A percentile compares a stretch with the other conserved stretches of the same genome.
phyloP scores from a whole-genome alignment of 805 yeast genomes.

The Metschnikowia vanudenii region DNA sequence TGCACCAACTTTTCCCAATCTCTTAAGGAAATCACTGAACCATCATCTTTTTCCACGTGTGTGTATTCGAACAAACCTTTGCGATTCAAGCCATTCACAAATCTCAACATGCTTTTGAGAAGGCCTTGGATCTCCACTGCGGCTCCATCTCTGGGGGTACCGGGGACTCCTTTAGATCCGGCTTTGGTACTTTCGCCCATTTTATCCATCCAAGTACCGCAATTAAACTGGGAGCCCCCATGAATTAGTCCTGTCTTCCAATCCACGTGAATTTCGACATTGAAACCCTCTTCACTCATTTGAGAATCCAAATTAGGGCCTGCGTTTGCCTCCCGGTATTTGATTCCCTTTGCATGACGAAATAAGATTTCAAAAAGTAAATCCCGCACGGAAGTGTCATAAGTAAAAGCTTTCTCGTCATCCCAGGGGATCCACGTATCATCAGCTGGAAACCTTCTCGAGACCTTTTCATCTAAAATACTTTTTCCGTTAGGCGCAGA shows the following conservation, averaged over 20 bases:
- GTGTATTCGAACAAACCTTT: slow-evolving; percentile 57
- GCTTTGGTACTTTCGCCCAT: slow-evolving; percentile 94
- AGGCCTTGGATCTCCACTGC: slow-evolving; percentile 90
- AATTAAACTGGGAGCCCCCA: slow-evolving; percentile 90
- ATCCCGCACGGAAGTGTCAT: slow-evolving; percentile 69
- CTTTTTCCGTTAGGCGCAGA: slow-evolving; percentile 66
- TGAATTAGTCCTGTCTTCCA: slow-evolving; percentile 85
- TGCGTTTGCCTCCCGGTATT: slow-evolving; percentile 92
- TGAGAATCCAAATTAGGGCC: slow-evolving; percentile 86
- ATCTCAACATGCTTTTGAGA: slow-evolving; percentile 78
- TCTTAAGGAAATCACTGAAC: slow-evolving; percentile 51
- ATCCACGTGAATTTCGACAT: slow-evolving; percentile 75
- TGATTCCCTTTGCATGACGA: slow-evolving; percentile 88
- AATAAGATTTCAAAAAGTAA: slow-evolving; percentile 75
- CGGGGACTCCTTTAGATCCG: slow-evolving; percentile 87
- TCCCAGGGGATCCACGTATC: slow-evolving; percentile 71
- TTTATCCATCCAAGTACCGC: slow-evolving; percentile 99
- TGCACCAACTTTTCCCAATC: slow-evolving; percentile 75
- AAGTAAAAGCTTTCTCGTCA: slow-evolving; percentile 73
- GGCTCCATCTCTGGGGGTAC: slow-evolving; percentile 97
- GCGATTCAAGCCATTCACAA: slow-evolving; percentile 59
- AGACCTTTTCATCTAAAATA: slow-evolving; percentile 68
- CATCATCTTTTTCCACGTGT: slow-evolving; percentile 58
- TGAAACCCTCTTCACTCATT: slow-evolving; percentile 90
- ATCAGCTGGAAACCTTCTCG: slow-evolving; percentile 85